A percentile compares a stretch with the other conserved stretches of the same genome.
These are phyloP conservation scores for Scutellaria galericulata DNA, from an alignment of 257 asterid species.

Conservation along the genomic window DNA sequence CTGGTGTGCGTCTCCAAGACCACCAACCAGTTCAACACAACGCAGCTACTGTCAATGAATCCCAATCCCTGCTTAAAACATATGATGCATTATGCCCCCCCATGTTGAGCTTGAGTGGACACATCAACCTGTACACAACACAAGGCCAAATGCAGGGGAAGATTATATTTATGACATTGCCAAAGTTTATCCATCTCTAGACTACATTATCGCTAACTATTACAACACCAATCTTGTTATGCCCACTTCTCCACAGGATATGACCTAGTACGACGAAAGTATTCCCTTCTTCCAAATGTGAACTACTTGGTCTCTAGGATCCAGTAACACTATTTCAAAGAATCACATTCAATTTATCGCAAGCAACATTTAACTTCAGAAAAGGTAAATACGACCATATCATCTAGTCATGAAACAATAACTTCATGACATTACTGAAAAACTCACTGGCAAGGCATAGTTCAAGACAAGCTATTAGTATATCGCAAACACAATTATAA, in stretches of 20 bases:
- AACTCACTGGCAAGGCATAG: no score
- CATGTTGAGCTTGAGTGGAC: slow-evolving; percentile 1
- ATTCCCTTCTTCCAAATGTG: not conserved
- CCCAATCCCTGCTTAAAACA: not conserved
- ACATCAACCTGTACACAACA: slow-evolving; percentile 62
- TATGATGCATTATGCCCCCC: not conserved
- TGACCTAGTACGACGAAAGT: not conserved
- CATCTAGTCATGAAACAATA: no score
- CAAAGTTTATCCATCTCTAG: slow-evolving; percentile 65
- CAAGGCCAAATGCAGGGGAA: slow-evolving; percentile 79
- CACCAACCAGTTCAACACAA: no score
- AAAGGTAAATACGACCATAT: no score
- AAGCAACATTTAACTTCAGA: no score
- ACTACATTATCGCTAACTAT: slow-evolving; percentile 40
- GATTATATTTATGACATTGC: slow-evolving; percentile 56
- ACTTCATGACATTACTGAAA: no score
- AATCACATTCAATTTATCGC: not conserved
- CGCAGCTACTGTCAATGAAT: no score
- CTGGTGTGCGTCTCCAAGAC: not conserved
- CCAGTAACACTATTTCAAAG: slow-evolving; percentile 13
- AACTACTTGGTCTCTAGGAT: not conserved
- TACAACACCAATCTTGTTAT: slow-evolving; percentile 33
- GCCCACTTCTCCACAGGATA: slow-evolving; percentile 40
- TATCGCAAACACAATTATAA: slow-evolving; percentile 52
- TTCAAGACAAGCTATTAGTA: slow-evolving; percentile 29